These are phyloP conservation scores for Silene coronaria DNA, from an alignment of 179 eudicot species.

Conservation along the genomic window DNA sequence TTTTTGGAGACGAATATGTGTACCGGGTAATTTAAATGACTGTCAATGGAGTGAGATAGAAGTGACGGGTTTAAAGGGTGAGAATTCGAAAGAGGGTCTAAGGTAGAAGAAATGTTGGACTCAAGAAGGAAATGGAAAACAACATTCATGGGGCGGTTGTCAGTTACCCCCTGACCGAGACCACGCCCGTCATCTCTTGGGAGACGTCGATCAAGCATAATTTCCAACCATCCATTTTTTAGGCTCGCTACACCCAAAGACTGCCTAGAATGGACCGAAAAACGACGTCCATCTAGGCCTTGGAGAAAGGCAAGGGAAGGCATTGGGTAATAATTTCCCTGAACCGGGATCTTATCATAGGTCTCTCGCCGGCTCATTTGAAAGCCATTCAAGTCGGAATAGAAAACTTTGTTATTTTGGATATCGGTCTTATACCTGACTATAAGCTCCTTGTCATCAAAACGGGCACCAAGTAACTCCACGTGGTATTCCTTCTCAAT, in stretches of 20 bases:
- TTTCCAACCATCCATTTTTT: conserved; percentile 75
- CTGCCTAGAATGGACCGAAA: conserved; percentile 82
- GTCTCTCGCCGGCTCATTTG: conserved; percentile 97
- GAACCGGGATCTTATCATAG: conserved; percentile 85
- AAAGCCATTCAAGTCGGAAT: conserved; percentile 88
- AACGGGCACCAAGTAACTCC: conserved; percentile 59
- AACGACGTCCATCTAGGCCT: conserved; percentile 66
- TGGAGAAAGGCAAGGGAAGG: conserved; percentile 91
- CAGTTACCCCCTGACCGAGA: conserved; percentile 91
- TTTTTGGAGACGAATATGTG: conserved; percentile 65
- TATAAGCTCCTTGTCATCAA: conserved; percentile 71
- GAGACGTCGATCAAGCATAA: conserved; percentile 93
- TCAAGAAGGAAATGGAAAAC: conserved; percentile 75
- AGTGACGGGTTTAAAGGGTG: conserved; percentile 70
- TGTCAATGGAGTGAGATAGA: conserved; percentile 68
- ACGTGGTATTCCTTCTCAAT: conserved; percentile 95
- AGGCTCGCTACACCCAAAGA: conserved; percentile 92
- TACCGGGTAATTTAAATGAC: conserved; percentile 73
- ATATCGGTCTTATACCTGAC: conserved; percentile 83
- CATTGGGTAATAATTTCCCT: conserved; percentile 98
- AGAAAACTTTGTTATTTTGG: conserved; percentile 61
- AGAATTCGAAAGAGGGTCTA: conserved; percentile 39
- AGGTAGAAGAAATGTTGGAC: conserved; percentile 61
- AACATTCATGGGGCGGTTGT: conserved; percentile 82
- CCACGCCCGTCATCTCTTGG: conserved; percentile 87